Base-by-base conservation (phyloP, 2,329 filamentous ascomycete genomes). In the Chaetomium olivaceum region DNA sequence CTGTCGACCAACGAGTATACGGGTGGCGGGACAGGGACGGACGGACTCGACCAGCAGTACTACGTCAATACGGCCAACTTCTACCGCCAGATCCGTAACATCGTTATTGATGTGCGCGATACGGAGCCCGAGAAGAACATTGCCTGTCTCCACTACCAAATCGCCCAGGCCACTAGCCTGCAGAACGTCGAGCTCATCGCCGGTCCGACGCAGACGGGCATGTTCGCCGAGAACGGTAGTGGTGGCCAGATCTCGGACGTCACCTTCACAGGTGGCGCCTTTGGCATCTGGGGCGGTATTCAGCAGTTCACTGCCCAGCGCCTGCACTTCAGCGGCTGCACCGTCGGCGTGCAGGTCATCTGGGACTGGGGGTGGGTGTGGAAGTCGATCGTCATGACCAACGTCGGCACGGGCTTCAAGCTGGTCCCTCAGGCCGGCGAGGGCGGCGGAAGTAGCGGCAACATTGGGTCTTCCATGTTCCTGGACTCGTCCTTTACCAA, bases 401-500 rank as follows among this genome's bases (percentile, higher is more conserved):
- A 61, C 62, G 39, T 58, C 1, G 14, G 23, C 6, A 29, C 52
- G 19, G 61, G 63, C n/a, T 61, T 67, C 23, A 14, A 29, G 5
- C 6, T 69, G n/a, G n/a, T n/a, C n/a, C n/a, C n/a, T n/a, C n/a
- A n/a, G n/a, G n/a, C n/a, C n/a, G n/a, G n/a, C n/a, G n/a, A n/a
- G n/a, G n/a, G n/a, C n/a, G n/a, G n/a, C n/a, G n/a, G n/a, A n/a
- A n/a, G n/a, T n/a, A n/a, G n/a, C n/a, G n/a, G n/a, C n/a, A n/a
- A n/a, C n/a, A n/a, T n/a, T n/a, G n/a, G n/a, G n/a, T n/a, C n/a
- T n/a, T n/a, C n/a, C n/a, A n/a, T n/a, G n/a, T n/a, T 70, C 48
- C 36, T 70, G 21, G 71, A 71, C 60, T 70, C 71, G 1, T 27
- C 56, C 23, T 70, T 72, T 43, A 58, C 43, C 6, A 67, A 69